phyloP scores from a whole-genome alignment of 2,329 filamentous ascomycete species.

The Sporothrix sp. region DNA sequence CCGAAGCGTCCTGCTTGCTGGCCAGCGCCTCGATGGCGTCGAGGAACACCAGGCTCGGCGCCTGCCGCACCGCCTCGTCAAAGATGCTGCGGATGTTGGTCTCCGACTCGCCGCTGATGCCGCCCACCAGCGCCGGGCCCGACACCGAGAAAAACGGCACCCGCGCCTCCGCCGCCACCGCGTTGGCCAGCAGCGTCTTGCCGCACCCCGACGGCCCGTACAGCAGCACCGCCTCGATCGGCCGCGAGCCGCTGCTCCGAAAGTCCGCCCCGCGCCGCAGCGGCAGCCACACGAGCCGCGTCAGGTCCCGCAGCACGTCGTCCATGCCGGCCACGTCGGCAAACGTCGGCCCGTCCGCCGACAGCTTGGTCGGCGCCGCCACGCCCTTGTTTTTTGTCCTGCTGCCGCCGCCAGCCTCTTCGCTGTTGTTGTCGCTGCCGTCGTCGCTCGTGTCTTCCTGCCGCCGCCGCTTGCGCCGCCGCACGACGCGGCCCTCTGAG shows the following conservation, averaged over 20 bases:
- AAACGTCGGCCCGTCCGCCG: slow-evolving; percentile 58
- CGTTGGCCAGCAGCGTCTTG: slow-evolving; percentile 76
- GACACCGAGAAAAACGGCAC: slow-evolving; percentile 76
- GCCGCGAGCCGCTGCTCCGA: slow-evolving; percentile 53
- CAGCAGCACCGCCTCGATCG: slow-evolving; percentile 64
- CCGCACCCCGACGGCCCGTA: slow-evolving; percentile 80
- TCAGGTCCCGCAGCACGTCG: slow-evolving; percentile 57
- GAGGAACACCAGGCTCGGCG: slow-evolving; percentile 84
- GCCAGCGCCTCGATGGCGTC: slow-evolving; percentile 89
- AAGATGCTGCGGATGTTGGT: slow-evolving; percentile 78
- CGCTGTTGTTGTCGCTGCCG: slow-evolving; percentile 2
- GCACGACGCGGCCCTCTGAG: slow-evolving; percentile 12
- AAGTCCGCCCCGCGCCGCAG: slow-evolving; percentile 60
- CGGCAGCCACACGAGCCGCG: slow-evolving; percentile 62
- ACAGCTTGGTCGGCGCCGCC: slow-evolving; percentile 41
- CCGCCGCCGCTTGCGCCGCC: slow-evolving; percentile 14
- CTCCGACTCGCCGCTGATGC: slow-evolving; percentile 83
- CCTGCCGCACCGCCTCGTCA: slow-evolving; percentile 75
- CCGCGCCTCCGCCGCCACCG: slow-evolving; percentile 64
- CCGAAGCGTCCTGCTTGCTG: slow-evolving; percentile 60
- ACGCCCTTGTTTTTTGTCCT: slow-evolving; percentile 29
- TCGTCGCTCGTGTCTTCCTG: slow-evolving; percentile 7
- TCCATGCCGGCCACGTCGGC: slow-evolving; percentile 70
- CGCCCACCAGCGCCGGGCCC: slow-evolving; percentile 70
- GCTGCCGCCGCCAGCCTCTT: too few species aligned